These are phyloP conservation scores for Epichloe hybrida DNA, from an alignment of 2,329 filamentous ascomycete genomes.

Conservation along the genomic window DNA sequence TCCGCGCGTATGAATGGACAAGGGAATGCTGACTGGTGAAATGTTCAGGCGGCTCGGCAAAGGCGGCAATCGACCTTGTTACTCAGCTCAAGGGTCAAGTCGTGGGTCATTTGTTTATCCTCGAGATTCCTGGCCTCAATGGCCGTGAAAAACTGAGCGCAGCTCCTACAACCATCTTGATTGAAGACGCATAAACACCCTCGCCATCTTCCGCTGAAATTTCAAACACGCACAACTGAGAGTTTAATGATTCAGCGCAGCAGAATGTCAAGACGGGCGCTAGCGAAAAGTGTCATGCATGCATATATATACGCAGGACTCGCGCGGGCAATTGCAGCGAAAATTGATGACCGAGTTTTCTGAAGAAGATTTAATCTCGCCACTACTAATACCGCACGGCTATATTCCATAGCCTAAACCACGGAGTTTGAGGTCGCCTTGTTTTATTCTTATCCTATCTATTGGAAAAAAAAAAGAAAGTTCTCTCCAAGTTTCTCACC, in stretches of 20 bases:
- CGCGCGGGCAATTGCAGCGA: not conserved
- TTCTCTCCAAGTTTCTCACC: not conserved
- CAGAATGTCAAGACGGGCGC: not conserved
- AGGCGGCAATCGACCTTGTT: constrained; percentile 76
- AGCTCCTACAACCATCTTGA: constrained; percentile 64
- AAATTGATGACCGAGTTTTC: not conserved
- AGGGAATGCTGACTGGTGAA: not conserved
- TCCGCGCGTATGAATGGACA: not conserved
- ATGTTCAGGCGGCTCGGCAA: constrained; percentile 68
- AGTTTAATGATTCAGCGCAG: not conserved
- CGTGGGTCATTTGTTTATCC: constrained; percentile 84
- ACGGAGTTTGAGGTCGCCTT: not conserved
- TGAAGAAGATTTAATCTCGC: not conserved
- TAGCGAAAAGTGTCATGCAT: not conserved
- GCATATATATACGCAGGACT: not conserved
- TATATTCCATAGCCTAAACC: not conserved
- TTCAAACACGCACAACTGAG: not conserved
- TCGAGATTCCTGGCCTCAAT: constrained; percentile 88
- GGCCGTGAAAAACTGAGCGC: constrained; percentile 80
- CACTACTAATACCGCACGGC: not conserved
- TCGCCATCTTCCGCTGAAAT: not conserved
- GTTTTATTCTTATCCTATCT: not conserved
- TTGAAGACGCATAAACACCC: constrained; percentile 37
- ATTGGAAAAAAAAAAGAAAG: not conserved
- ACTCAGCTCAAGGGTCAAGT: constrained; percentile 74